phyloP scores from a whole-genome alignment of 148 eudicot genomes.

The Rhododendron ferrugineum region DNA sequence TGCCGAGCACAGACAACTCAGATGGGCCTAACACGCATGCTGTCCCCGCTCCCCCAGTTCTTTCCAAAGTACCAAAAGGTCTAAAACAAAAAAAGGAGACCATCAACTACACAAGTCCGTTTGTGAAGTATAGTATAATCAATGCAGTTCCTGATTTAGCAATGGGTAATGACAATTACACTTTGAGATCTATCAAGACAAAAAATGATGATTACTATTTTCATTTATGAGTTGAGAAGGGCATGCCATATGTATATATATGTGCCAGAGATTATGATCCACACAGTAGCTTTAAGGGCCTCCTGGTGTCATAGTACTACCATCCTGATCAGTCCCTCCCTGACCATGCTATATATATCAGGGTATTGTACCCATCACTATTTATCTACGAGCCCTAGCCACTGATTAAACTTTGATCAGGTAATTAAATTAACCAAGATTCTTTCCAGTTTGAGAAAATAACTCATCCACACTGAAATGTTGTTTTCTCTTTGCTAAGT shows the following conservation, averaged over 20 bases:
- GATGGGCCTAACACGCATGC: no score
- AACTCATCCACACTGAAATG: background rate
- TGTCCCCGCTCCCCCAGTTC: no score
- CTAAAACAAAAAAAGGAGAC: background rate
- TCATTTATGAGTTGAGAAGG: background rate
- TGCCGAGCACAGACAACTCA: no score
- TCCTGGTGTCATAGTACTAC: background rate
- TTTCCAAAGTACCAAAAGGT: no score
- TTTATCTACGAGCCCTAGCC: background rate
- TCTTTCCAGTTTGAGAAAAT: background rate
- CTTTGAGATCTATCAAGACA: constrained; percentile 12
- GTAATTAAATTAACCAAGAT: background rate
- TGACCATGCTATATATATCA: background rate
- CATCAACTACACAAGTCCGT: background rate
- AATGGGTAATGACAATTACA: constrained; percentile 6
- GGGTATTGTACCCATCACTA: constrained; percentile 6
- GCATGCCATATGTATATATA: background rate
- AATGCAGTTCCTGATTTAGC: constrained; percentile 5
- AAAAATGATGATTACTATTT: constrained; percentile 2
- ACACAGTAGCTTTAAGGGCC: background rate
- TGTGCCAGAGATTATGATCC: background rate
- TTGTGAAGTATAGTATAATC: background rate
- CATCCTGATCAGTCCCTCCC: background rate
- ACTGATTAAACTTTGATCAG: background rate
- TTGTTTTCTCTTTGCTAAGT: background rate